phyloP scores from a whole-genome alignment of 495 filamentous ascomycete genomes.

The Penicillium goetzii region DNA sequence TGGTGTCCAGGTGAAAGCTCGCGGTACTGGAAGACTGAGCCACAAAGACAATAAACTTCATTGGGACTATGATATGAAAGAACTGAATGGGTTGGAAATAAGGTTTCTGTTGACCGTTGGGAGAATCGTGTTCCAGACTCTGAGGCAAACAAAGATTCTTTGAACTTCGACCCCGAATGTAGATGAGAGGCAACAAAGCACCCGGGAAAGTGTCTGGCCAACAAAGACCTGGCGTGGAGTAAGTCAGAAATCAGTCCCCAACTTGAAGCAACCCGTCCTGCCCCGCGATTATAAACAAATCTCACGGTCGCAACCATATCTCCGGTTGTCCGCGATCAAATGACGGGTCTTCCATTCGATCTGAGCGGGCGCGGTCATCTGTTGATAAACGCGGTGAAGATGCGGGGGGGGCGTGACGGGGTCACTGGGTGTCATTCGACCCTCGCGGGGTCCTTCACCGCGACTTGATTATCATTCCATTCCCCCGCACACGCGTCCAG shows the following conservation, averaged over 20 bases:
- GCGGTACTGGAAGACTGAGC: neutral
- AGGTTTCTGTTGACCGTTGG: neutral
- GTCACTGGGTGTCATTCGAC: slow-evolving; percentile 24
- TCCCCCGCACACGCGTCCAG: slow-evolving; percentile 10
- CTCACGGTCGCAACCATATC: neutral
- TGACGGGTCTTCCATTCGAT: slow-evolving; percentile 26
- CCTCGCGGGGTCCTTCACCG: slow-evolving; percentile 9
- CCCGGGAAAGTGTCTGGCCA: neutral
- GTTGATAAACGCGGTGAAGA: slow-evolving; percentile 15
- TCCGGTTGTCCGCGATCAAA: slow-evolving; percentile 18
- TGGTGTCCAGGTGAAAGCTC: neutral
- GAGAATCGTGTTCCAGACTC: neutral
- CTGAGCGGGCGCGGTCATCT: slow-evolving; percentile 24
- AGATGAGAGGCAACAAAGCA: slow-evolving; percentile 8
- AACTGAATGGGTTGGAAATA: neutral
- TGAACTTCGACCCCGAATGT: neutral
- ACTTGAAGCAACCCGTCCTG: neutral
- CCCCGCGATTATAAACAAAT: slow-evolving; percentile 10
- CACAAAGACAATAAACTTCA: slow-evolving; percentile 3
- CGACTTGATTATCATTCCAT: neutral
- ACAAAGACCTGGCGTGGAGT: neutral
- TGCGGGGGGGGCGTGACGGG: slow-evolving; percentile 25
- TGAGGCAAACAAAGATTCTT: slow-evolving; percentile 9
- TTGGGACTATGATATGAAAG: slow-evolving; percentile 6
- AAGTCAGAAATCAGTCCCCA: neutral